Percentiles rank a stretch among this genome's conserved stretches.
Evolutionary conservation across 768 basidiomycete genomes (phyloP).

Genomic region (Boletus reticulatus): DNA sequence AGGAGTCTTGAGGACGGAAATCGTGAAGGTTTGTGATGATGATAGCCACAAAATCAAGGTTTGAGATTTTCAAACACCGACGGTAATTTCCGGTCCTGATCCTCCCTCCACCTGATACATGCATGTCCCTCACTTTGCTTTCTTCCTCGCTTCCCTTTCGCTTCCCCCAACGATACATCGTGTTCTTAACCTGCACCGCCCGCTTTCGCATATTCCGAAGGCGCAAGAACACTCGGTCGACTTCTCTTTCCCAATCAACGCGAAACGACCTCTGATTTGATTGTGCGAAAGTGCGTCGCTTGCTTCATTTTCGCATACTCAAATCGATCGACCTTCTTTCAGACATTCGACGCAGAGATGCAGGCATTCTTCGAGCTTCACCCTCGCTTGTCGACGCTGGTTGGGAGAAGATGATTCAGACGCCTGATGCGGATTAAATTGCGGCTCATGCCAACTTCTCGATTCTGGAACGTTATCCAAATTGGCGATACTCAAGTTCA

Average conservation of each 20-base stretch:
- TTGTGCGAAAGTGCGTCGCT: constrained; percentile 47
- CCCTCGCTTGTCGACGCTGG: constrained; percentile 17
- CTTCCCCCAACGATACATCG: constrained; percentile 16
- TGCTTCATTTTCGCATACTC: constrained; percentile 36
- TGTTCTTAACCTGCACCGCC: constrained; percentile 34
- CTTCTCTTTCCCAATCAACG: constrained; percentile 47
- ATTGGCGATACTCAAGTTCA: constrained; percentile 93
- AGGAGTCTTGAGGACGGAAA: constrained; percentile 65
- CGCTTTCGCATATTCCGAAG: constrained; percentile 36
- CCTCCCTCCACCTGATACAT: constrained; percentile 1
- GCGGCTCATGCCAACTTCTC: constrained; percentile 74
- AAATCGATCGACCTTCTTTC: neutral
- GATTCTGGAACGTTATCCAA: constrained; percentile 78
- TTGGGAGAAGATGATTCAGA: constrained; percentile 90
- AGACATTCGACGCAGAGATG: constrained; percentile 90
- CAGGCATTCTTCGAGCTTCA: constrained; percentile 94
- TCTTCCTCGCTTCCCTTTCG: constrained; percentile 23
- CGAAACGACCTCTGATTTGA: constrained; percentile 60
- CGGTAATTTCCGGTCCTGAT: constrained; percentile 13
- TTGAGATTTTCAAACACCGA: constrained; percentile 31
- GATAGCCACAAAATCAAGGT: constrained; percentile 46
- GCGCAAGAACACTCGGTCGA: constrained; percentile 43
- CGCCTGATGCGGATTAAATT: constrained; percentile 83
- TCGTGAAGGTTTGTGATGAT: constrained; percentile 42
- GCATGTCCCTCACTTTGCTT: constrained; percentile 21